Evolutionary conservation across 345 rosid species (phyloP).

Genomic region (Salix exigua): DNA sequence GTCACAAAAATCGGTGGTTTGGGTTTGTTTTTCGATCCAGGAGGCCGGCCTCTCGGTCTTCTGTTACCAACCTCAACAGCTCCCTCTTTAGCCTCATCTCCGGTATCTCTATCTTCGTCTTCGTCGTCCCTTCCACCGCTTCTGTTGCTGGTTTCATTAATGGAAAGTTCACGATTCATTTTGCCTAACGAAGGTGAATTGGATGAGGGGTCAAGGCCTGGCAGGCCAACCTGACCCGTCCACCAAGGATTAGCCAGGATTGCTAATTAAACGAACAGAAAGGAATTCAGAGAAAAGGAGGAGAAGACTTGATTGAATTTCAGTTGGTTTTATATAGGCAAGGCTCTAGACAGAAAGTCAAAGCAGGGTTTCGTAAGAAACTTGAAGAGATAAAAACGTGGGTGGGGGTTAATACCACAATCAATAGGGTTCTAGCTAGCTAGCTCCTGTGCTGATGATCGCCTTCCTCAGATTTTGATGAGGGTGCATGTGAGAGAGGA

Average conservation of each 20-base stretch:
- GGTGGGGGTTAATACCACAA: neutral
- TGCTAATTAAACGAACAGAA: neutral
- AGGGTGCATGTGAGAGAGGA: constrained; percentile 8
- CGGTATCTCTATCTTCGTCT: constrained; percentile 39
- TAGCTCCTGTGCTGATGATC: neutral
- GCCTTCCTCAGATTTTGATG: constrained; percentile 1
- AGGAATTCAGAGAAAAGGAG: neutral
- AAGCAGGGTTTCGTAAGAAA: constrained; percentile 10
- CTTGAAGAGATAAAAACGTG: neutral
- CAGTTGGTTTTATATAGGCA: neutral
- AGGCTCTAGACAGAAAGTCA: constrained; percentile 32
- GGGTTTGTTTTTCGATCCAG: constrained; percentile 79
- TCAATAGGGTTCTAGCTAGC: constrained; percentile 12
- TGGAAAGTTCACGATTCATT: constrained; percentile 44
- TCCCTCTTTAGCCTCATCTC: constrained; percentile 64
- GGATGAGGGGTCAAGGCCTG: constrained; percentile 49
- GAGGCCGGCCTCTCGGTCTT: constrained; percentile 75
- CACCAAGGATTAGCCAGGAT: constrained; percentile 79
- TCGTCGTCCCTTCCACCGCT: constrained; percentile 34
- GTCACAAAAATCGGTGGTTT: constrained; percentile 77
- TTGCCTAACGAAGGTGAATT: constrained; percentile 47
- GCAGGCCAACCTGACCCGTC: constrained; percentile 54
- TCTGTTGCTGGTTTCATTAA: constrained; percentile 25
- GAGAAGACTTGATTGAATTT: neutral
- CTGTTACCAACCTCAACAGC: constrained; percentile 65